phyloP scores from a whole-genome alignment of 371 early-diverging fungal genomes.

The Mortierella sp. region DNA sequence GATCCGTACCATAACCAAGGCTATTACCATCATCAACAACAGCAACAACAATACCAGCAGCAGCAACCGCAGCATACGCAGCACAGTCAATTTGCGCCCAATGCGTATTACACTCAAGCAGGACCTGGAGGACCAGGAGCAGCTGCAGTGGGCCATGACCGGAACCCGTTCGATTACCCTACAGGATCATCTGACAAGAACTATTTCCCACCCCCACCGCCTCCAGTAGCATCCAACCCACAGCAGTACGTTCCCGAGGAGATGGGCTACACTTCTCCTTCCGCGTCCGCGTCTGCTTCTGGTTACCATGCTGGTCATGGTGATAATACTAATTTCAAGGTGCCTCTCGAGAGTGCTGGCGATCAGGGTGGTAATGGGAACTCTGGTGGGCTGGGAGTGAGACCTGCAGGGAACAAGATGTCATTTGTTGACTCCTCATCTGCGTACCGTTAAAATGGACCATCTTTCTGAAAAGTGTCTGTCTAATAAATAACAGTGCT shows the following conservation, averaged over 20 bases:
- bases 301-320: slow-evolving; percentile 12
- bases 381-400: background rate
- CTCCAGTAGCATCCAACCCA: background rate
- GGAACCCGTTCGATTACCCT: slow-evolving; percentile 11
- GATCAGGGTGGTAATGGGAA: background rate
- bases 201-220: background rate
- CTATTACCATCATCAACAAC: slow-evolving; percentile 14
- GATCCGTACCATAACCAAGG: slow-evolving; percentile 36
- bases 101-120: background rate
- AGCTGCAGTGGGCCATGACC: background rate
- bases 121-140: background rate
- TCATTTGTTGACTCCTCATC: slow-evolving; percentile 36
- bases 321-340: background rate
- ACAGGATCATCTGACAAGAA: background rate
- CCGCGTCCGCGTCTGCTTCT: background rate
- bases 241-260: slow-evolving; percentile 32
- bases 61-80: slow-evolving; percentile 9
- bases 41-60: background rate
- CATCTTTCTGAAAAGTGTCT: background rate
- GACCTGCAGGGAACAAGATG: slow-evolving; percentile 24
- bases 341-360: background rate
- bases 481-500: background rate
- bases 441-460: slow-evolving; percentile 5
- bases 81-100: background rate
- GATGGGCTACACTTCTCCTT: slow-evolving; percentile 34